phyloP scores from a whole-genome alignment of 169 alveolate genomes.

The Cryptosporidium bovis region DNA sequence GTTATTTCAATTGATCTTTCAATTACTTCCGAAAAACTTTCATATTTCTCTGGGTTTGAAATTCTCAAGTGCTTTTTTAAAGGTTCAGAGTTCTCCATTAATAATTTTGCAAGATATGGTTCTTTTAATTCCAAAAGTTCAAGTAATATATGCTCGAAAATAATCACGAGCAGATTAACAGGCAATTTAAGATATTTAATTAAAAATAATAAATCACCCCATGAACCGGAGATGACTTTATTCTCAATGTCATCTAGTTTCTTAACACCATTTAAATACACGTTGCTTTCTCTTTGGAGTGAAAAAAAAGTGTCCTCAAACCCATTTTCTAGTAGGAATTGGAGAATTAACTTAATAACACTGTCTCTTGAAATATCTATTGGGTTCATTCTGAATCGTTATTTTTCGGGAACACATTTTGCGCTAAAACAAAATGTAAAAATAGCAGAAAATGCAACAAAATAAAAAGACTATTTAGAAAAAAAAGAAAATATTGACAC shows the following conservation, averaged over 20 bases:
- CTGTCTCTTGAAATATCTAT: slow-evolving; percentile 18
- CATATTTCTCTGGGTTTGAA: background rate
- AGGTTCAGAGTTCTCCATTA: slow-evolving; percentile 17
- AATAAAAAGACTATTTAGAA: background rate
- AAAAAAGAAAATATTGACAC: background rate
- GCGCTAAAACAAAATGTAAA: background rate
- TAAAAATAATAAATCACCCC: slow-evolving; percentile 29
- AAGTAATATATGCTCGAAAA: slow-evolving; percentile 45
- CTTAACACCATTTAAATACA: slow-evolving; percentile 33
- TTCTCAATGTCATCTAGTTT: slow-evolving; percentile 1
- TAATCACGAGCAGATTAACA: background rate
- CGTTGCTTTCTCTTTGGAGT: slow-evolving; percentile 17
- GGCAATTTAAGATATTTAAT: slow-evolving; percentile 34
- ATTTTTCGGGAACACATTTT: background rate
- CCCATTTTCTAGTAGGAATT: slow-evolving; percentile 60
- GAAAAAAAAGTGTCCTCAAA: slow-evolving; percentile 11
- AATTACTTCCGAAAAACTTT: slow-evolving; percentile 9
- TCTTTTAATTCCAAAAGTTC: slow-evolving; percentile 51
- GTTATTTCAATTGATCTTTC: slow-evolving; percentile 20
- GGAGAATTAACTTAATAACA: slow-evolving; percentile 30
- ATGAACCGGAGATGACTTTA: slow-evolving; percentile 15
- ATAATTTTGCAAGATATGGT: slow-evolving; percentile 43
- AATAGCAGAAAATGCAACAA: background rate
- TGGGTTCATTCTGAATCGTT: background rate
- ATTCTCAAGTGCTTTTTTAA: background rate